phyloP scores from a whole-genome alignment of 2,329 filamentous ascomycete genomes.

The Clarireedia sp. region DNA sequence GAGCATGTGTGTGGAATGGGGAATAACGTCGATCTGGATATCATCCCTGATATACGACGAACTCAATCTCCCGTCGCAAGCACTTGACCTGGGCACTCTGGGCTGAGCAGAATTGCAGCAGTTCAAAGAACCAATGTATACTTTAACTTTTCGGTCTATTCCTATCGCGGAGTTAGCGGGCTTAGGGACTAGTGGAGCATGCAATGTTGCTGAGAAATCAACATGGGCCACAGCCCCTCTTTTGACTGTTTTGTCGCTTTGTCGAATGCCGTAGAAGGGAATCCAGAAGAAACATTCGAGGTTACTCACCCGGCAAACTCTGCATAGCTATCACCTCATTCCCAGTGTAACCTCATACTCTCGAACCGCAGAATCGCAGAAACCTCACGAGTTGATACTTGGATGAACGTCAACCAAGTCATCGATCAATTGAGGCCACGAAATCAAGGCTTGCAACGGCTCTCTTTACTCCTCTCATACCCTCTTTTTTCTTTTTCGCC shows the following conservation, averaged over 20 bases:
- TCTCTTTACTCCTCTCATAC: not conserved
- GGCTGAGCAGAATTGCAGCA: no score
- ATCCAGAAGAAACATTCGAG: not conserved
- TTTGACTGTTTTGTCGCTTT: no score
- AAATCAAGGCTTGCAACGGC: not conserved
- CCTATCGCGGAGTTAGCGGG: slow-evolving; percentile 1
- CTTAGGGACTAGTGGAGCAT: not conserved
- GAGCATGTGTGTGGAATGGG: no score
- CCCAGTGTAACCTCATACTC: not conserved
- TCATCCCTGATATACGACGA: no score
- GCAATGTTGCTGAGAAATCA: slow-evolving; percentile 6
- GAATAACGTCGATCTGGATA: no score
- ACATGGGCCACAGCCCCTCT: not conserved
- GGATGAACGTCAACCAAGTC: no score
- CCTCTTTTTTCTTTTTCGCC: not conserved
- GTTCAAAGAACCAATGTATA: not conserved
- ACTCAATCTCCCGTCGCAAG: no score
- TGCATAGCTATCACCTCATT: no score
- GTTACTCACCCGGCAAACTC: not conserved
- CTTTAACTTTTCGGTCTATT: not conserved
- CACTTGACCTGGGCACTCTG: no score
- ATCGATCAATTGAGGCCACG: not conserved
- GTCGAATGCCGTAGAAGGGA: no score
- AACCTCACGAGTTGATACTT: no score
- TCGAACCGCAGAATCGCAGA: no score